Conservation (phyloP, 1,284 basidiomycete species). For the Ustilago lituana region DNA sequence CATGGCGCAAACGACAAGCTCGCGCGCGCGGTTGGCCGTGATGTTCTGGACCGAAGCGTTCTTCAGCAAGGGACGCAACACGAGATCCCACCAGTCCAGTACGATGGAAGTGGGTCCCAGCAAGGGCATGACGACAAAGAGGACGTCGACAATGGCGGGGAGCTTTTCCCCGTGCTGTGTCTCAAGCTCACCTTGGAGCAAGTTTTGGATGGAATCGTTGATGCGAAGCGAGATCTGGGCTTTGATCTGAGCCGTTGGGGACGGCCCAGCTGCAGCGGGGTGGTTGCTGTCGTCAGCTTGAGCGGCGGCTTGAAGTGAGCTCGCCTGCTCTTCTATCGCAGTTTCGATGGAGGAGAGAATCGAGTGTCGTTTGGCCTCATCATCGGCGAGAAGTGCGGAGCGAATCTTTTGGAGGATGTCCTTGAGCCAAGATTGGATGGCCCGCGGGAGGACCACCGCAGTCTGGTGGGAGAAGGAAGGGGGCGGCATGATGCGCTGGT, state of each 20-base stretch:
- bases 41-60: conserved; percentile 36
- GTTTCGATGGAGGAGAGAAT: conserved; percentile 34
- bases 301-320: conserved; percentile 18
- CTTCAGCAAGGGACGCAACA: conserved; percentile 59
- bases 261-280: conserved; percentile 31
- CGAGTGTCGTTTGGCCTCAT: conserved; percentile 26
- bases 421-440: conserved; percentile 47
- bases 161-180: conserved; percentile 32
- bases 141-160: conserved; percentile 47
- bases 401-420: conserved; percentile 35
- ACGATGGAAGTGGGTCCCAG: conserved; percentile 47
- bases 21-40: conserved; percentile 46
- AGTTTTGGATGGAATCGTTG: conserved; percentile 41
- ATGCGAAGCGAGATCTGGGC: conserved; percentile 46
- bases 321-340: conserved; percentile 27
- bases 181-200: conserved; percentile 47
- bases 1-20: conserved; percentile 58
- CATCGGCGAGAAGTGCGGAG: conserved; percentile 19
- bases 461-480: conserved; percentile 49
- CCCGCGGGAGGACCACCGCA: conserved; percentile 32
- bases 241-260: conserved; percentile 39
- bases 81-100: conserved; percentile 62
- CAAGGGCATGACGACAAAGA: conserved; percentile 47
- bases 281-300: conserved; percentile 38
- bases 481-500: conserved; percentile 34